Evolutionary conservation across 768 basidiomycete species (phyloP).

Genomic region (Trametes cinnabarina): DNA sequence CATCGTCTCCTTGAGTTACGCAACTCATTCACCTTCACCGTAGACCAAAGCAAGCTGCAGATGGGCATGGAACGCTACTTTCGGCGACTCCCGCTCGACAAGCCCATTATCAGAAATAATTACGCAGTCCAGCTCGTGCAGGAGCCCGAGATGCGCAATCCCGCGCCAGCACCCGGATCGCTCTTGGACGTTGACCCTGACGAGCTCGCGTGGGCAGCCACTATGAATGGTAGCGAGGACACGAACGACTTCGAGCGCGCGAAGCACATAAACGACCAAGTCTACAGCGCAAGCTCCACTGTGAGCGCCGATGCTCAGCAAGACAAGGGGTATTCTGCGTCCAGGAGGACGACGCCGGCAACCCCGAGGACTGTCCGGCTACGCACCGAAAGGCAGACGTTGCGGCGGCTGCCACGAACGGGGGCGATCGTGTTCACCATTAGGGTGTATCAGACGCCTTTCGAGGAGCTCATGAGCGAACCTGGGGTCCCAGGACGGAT

Average conservation of each 20-base stretch:
- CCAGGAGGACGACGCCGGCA: slow-evolving; percentile 11
- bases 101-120: slow-evolving; percentile 72
- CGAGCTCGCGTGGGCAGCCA: slow-evolving; percentile 63
- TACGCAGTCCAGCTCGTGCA: slow-evolving; percentile 48
- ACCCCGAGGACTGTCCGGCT: slow-evolving; percentile 42
- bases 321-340: background rate
- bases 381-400: slow-evolving; percentile 64
- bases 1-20: no score
- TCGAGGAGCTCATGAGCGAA: slow-evolving; percentile 52
- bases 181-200: slow-evolving; percentile 50
- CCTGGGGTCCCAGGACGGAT: slow-evolving; percentile 59
- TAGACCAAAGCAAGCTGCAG: slow-evolving; percentile 54
- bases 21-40: no score
- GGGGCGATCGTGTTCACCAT: slow-evolving; percentile 71
- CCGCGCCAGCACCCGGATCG: slow-evolving; percentile 15
- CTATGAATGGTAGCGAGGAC: slow-evolving; percentile 56
- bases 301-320: background rate
- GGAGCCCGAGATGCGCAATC: slow-evolving; percentile 19
- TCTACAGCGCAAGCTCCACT: background rate
- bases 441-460: slow-evolving; percentile 58
- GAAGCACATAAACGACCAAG: slow-evolving; percentile 14
- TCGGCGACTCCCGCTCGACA: slow-evolving; percentile 59
- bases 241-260: slow-evolving; percentile 20
- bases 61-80: slow-evolving; percentile 69
- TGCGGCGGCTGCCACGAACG: slow-evolving; percentile 59